phyloP scores from a whole-genome alignment of 768 basidiomycete genomes.

The Macrolepiota dolichaula region DNA sequence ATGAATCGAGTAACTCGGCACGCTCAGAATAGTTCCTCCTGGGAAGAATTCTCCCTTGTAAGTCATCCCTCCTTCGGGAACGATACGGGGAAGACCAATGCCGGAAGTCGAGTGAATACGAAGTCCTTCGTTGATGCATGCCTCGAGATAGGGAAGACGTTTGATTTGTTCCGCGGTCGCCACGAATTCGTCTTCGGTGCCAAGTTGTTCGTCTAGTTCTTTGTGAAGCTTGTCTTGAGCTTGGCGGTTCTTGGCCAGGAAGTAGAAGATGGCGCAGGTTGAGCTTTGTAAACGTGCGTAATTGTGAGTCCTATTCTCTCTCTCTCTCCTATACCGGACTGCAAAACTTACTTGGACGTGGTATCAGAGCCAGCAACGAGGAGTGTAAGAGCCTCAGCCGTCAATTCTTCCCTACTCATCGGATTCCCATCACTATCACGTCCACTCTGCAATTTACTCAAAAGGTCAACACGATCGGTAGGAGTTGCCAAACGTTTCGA shows the following conservation, averaged over 20 bases:
- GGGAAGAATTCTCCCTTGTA: conserved; percentile 58
- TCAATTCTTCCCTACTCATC: conserved; percentile 80
- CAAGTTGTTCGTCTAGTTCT: conserved; percentile 66
- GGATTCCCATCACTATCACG: conserved; percentile 75
- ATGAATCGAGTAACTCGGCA: conserved; percentile 83
- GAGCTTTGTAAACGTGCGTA: conserved; percentile 48
- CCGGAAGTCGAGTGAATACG: conserved; percentile 82
- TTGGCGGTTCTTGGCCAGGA: conserved; percentile 65
- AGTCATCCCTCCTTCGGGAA: conserved; percentile 70
- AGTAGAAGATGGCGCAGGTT: conserved; percentile 84
- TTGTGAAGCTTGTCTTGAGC: conserved; percentile 70
- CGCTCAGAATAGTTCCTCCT: conserved; percentile 73
- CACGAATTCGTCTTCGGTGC: conserved; percentile 55
- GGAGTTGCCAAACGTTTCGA: conserved; percentile 65
- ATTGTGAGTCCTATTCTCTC: no score
- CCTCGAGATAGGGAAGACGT: conserved; percentile 73
- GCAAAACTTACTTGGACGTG: conserved; percentile 73
- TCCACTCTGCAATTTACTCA: conserved; percentile 76
- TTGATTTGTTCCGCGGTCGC: conserved; percentile 69
- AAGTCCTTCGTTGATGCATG: conserved; percentile 84
- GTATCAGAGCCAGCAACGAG: conserved; percentile 91
- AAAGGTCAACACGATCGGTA: conserved; percentile 73
- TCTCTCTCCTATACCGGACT: no score
- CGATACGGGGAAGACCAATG: conserved; percentile 81
- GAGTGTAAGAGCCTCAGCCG: conserved; percentile 83